Evolutionary conservation across 2,329 filamentous ascomycete genomes (phyloP).

Genomic region (Xylaria sp.): DNA sequence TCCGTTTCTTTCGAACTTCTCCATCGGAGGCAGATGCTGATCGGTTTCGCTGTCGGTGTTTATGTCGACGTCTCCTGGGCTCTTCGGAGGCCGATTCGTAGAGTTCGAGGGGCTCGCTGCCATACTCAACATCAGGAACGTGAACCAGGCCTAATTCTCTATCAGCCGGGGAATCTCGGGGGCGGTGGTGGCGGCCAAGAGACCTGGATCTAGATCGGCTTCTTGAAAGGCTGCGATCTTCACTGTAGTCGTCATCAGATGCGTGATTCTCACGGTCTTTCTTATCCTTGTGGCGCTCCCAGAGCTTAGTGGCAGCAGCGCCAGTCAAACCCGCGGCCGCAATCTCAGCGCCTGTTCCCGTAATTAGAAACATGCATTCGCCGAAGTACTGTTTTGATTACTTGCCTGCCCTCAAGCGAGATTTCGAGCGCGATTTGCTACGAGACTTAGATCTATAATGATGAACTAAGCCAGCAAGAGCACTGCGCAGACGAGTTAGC

Average conservation of each 20-base stretch:
- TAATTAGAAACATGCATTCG: slow-evolving; percentile 30
- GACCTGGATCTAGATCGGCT: slow-evolving; percentile 51
- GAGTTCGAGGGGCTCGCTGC: slow-evolving; percentile 64
- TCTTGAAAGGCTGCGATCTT: slow-evolving; percentile 61
- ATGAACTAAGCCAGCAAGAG: slow-evolving; percentile 67
- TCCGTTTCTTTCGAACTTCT: slow-evolving; percentile 60
- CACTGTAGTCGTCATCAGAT: slow-evolving; percentile 51
- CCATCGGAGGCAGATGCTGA: slow-evolving; percentile 50
- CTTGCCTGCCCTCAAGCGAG: slow-evolving; percentile 57
- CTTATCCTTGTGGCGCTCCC: slow-evolving; percentile 70
- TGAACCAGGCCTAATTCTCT: slow-evolving; percentile 70
- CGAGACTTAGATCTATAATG: slow-evolving; percentile 66
- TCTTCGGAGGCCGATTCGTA: slow-evolving; percentile 64
- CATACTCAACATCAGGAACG: slow-evolving; percentile 67
- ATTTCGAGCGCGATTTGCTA: slow-evolving; percentile 55
- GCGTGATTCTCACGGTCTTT: slow-evolving; percentile 60
- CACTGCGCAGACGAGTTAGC: slow-evolving; percentile 50
- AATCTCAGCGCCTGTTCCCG: slow-evolving; percentile 61
- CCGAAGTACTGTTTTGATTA: slow-evolving; percentile 4
- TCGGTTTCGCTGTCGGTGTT: slow-evolving; percentile 54
- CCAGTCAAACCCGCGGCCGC: slow-evolving; percentile 69
- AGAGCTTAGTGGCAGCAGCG: slow-evolving; percentile 70
- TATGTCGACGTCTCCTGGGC: slow-evolving; percentile 53
- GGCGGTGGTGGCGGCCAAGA: slow-evolving; percentile 57
- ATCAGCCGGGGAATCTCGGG: slow-evolving; percentile 66